Base-by-base conservation (phyloP, 495 filamentous ascomycete species). In the Penicillium verhagenii region DNA sequence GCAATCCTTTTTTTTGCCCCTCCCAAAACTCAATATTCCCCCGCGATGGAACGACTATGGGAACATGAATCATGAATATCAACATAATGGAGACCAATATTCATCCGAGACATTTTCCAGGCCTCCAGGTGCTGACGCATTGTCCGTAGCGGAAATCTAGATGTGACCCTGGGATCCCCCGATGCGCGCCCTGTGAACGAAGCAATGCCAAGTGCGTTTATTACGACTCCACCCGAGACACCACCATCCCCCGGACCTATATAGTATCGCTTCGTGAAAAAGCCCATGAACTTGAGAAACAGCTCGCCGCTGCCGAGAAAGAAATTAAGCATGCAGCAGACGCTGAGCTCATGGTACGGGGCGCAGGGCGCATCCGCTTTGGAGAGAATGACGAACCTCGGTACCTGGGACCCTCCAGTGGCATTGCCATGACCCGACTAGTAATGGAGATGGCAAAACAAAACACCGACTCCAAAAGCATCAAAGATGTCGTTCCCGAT, bases 361-460 rank as follows among this genome's bases (percentile, higher is more conserved):
- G 85, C 10, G 88, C 88, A 39, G 92, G 90, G 28, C 79, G 91
- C 54, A 90, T 97, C 52, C 85, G 83, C 18, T 84, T 96, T 44
- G 81, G 85, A 52, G 86, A 91, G 55, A 84, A 86, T 42, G 89
- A 94, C 60, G 91, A 94, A 67, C 82, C 91, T 10, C 86, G 92
- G 53, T 97, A 92, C 62, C 78, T 97, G 11, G 93, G 93, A 0
- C 86, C 93, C 10, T 93, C 91, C 10, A 97, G 93, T 67, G 93
- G 93, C 54, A 93, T 96, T 66, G 90, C 90, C 56, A 93, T 97
- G 73, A 93, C 92, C 16, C 84, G 92, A 29, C 74, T 97, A 61
- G 88, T 97, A 24, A 96, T 97, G 85, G 91, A 96, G 66, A 84
- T 96, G 62, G 92, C 92, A 42, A 97, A 93, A 64, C 86, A 88